phyloP scores from a whole-genome alignment of 169 alveolate species.

The Perkinsus marinus region DNA sequence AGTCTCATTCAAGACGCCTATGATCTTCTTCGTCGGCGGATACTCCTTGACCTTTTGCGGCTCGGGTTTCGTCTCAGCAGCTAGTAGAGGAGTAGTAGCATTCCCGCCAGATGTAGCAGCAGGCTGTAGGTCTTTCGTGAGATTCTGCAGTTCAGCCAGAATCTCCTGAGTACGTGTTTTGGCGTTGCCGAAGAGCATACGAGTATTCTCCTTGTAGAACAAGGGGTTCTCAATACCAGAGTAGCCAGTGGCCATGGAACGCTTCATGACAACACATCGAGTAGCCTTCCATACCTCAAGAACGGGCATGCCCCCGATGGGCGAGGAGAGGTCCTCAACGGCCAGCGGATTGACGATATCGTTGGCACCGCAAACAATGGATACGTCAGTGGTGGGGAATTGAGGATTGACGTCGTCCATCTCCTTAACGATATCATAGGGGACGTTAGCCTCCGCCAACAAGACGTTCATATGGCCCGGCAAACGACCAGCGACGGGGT shows the following conservation, averaged over 20 bases:
- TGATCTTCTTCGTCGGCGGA: conserved; percentile 33
- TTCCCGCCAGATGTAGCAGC: not conserved
- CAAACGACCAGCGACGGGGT: conserved; percentile 95
- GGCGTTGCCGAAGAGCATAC: conserved; percentile 68
- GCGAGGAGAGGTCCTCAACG: conserved; percentile 38
- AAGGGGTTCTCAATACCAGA: conserved; percentile 78
- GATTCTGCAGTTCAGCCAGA: conserved; percentile 16
- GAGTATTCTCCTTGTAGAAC: conserved; percentile 48
- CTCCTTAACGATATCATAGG: conserved; percentile 78
- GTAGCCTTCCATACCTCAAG: conserved; percentile 73
- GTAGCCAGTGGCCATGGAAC: conserved; percentile 84
- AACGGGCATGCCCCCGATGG: conserved; percentile 77
- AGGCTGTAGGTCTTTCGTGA: not conserved
- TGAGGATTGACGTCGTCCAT: conserved; percentile 80
- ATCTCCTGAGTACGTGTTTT: conserved; percentile 36
- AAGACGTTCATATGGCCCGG: conserved; percentile 91
- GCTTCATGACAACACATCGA: conserved; percentile 64
- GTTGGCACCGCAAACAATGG: conserved; percentile 75
- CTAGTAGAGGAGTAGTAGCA: not conserved
- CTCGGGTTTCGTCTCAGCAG: not conserved
- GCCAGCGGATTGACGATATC: conserved; percentile 76
- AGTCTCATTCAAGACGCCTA: conserved; percentile 38
- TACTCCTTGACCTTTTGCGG: conserved; percentile 29
- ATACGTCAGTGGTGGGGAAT: conserved; percentile 36
- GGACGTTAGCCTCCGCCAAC: conserved; percentile 87